Evolutionary conservation across 169 alveolate genomes (phyloP), one percentile per base, ranked within the genome.

Genomic region (Eimeria tenella): DNA sequence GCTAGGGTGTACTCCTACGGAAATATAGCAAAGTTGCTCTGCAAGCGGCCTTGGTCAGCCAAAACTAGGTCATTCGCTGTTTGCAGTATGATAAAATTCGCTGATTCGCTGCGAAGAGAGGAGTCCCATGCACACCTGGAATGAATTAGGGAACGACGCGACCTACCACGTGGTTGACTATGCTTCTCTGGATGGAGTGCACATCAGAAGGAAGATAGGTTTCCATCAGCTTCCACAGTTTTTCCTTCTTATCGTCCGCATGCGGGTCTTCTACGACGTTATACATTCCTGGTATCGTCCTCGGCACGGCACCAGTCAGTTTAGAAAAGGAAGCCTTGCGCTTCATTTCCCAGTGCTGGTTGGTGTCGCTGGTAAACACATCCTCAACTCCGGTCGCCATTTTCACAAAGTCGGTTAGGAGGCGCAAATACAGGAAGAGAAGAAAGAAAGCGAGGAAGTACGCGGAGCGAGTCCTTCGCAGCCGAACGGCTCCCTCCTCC

Each of bases 1-100:
- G 99, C 99, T 73, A 98, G 86, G 19, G 99, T 98, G 96, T 98
- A 98, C 96, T 98, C 99, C 82, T 98, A 97, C 73, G 97, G 98
- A 42, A n/a, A 4, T 53, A 58, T 58, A 17, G 68, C 68, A 58
- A 17, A 58, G 2, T 10, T 13, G 19, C 68, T 58, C 2, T 3
- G 3, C 68, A 17, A 58, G 19, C 68, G 68, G 11, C 3, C 19
- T 58, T 58, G 19, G 4, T 58, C 21, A 58, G 68, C 68, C 68
- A 13, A 58, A 58, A 58, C 19, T 17, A 3, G 2, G 1, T 58
- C 68, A 58, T 31, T 31, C 2, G 42, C 42, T 31, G 42, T 31
- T 0, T 31, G 42, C 42, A 31, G 42, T 31, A 31, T 31, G 42
- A 31, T 31, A 31, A 31, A 31, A 31, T 31, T 31, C 42, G 42